These are phyloP conservation scores for Dacryopinax primogenitus DNA, from an alignment of 768 basidiomycete species.

Conservation along the genomic window DNA sequence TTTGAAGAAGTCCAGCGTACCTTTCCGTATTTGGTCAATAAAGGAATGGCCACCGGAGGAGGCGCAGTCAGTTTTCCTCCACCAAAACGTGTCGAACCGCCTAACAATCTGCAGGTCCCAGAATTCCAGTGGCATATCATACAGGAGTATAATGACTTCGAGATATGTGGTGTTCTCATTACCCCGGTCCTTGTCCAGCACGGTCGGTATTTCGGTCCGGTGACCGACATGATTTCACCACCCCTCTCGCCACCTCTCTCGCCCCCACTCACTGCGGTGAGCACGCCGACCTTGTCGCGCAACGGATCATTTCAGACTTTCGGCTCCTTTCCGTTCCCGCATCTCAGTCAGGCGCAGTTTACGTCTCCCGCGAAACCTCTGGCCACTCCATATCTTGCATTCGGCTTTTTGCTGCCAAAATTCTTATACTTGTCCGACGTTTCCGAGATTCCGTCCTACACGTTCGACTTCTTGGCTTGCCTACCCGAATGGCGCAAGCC, in stretches of 20 bases:
- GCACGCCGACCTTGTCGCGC: slow-evolving; percentile 34
- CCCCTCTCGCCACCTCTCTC: slow-evolving; percentile 34
- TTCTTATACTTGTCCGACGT: slow-evolving; percentile 75
- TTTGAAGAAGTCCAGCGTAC: slow-evolving; percentile 51
- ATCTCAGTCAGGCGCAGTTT: slow-evolving; percentile 19
- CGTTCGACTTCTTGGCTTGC: slow-evolving; percentile 39
- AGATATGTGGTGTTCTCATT: slow-evolving; percentile 48
- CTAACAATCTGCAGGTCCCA: slow-evolving; percentile 44
- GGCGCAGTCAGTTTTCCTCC: slow-evolving; percentile 44
- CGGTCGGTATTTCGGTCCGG: slow-evolving; percentile 33
- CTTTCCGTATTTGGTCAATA: slow-evolving; percentile 72
- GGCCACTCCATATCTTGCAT: slow-evolving; percentile 47
- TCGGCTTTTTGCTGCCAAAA: slow-evolving; percentile 57
- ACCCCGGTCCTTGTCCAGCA: slow-evolving; percentile 58
- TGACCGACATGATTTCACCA: not conserved
- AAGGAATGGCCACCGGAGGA: slow-evolving; percentile 64
- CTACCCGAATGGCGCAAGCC: slow-evolving; percentile 20
- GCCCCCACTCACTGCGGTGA: slow-evolving; percentile 30
- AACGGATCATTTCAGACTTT: slow-evolving; percentile 28
- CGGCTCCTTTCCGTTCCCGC: slow-evolving; percentile 16
- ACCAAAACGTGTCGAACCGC: not conserved
- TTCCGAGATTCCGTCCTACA: slow-evolving; percentile 61
- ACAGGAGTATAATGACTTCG: slow-evolving; percentile 51
- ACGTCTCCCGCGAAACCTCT: slow-evolving; percentile 15
- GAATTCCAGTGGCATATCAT: slow-evolving; percentile 76